Percentiles rank a stretch among this genome's conserved stretches.
phyloP scores from a whole-genome alignment of 441 rosid genomes.

The Eutrema salsugineum region DNA sequence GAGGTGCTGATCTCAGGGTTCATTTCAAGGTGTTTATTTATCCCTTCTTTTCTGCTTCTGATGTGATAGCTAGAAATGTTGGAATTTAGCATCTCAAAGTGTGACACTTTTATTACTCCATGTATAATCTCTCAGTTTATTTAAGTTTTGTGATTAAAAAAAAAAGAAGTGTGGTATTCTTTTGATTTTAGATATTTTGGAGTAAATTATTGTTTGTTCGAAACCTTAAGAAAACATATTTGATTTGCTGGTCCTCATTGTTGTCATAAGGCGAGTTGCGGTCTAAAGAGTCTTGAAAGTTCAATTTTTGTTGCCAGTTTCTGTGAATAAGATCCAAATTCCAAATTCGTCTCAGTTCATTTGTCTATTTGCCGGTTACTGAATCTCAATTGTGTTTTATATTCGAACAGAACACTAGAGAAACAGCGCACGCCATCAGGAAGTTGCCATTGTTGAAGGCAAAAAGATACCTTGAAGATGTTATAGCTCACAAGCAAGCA shows the following conservation, averaged over 20 bases:
- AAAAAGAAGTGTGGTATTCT: too few species aligned
- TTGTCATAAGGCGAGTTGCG: not conserved
- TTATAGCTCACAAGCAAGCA: constrained; percentile 57
- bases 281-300: not conserved
- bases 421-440: constrained; percentile 48
- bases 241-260: not conserved
- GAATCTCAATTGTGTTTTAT: not conserved
- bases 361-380: too few species aligned
- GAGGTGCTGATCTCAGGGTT: constrained; percentile 56
- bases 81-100: not conserved
- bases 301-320: not conserved
- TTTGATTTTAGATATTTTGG: not conserved
- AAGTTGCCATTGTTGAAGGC: constrained; percentile 51
- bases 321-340: not conserved
- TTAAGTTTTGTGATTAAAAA: too few species aligned
- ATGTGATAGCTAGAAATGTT: not conserved
- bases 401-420: constrained; percentile 46
- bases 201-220: too few species aligned
- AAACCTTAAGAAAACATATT: too few species aligned
- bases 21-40: constrained; percentile 48
- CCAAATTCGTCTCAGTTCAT: too few species aligned
- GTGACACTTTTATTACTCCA: not conserved
- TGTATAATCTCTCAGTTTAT: too few species aligned
- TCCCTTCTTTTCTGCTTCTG: not conserved
- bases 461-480: constrained; percentile 59